Base-by-base conservation (phyloP, 805 yeast genomes). In the Saturnispora zaruensis region DNA sequence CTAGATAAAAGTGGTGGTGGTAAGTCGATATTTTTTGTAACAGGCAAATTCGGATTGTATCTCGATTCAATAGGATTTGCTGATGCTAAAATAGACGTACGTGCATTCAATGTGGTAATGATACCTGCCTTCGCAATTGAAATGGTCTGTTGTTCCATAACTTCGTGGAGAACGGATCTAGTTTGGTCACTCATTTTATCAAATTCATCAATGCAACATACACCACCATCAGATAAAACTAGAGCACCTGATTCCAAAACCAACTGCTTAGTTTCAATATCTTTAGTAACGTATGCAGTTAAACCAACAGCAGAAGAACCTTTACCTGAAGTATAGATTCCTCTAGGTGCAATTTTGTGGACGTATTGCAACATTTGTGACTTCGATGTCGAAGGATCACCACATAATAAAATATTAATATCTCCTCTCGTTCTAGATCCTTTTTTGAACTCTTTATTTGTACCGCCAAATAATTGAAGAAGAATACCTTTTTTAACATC, bases 231-330 rank as follows among this genome's bases (percentile, higher is more conserved):
- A 8, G 96, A 87, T 41, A 93, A 73, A 13, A 93, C 98, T 55
- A 93, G 74, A 0, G 99, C 99, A 65, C 99, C 99, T 60, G 89
- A 79, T 65, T 93, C 99, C 48, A 93, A 74, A 3, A 93, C 99
- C 45, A 91, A 69, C 66, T 93, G 99, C 60, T 81, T 86, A 0
- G 98, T 88, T 60, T 93, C 98, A 25, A 86, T 76, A 65, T 93
- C 99, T 61, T 96, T 76, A 7, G 99, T 90, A 50, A 93, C 84
- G 65, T 93, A 93, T 0, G 99, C 99, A 0, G 99, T 93, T 61
- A 93, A 74, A 74, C 99, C 99, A 45, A 93, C 99, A 0, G 99
- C 99, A 30, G 99, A 93, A 1, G 97, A 89, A 46, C 99, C 99
- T 62, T 93, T 93, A 67, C 99, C 99, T 0, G 97, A 90, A 4